Conservation (phyloP, 78 protist genomes). For the Dictyostelium firmibasis region DNA sequence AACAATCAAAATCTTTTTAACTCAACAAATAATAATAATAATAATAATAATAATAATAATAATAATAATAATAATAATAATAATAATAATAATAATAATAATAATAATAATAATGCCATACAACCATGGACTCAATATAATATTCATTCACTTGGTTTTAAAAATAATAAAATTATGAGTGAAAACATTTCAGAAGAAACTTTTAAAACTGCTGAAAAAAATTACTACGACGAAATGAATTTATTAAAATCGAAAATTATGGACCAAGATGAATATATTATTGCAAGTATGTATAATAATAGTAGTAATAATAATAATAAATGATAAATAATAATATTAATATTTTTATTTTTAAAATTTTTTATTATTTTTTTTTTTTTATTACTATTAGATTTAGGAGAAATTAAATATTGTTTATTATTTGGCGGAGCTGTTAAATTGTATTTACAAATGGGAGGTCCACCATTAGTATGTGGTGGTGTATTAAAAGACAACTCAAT, state of each 20-base stretch:
- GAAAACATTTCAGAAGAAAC: background rate
- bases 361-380: background rate
- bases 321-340: background rate
- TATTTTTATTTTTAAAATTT: background rate
- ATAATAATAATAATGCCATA: background rate
- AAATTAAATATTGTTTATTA: background rate
- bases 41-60: background rate
- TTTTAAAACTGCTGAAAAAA: background rate
- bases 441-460: background rate
- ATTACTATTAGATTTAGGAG: background rate
- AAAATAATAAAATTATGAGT: background rate
- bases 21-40: no score
- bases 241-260: background rate
- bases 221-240: background rate
- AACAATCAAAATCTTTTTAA: background rate
- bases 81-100: no score
- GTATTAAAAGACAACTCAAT: background rate
- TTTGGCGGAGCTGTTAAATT: constrained; percentile 1
- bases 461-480: background rate
- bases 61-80: background rate
- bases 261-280: background rate
- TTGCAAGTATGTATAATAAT: background rate
- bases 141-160: constrained; percentile 3
- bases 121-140: background rate
- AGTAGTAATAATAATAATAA: background rate